These are phyloP conservation scores for Nymphaea thermarum DNA, from an alignment of 164 flowering plant species.

Conservation along the genomic window DNA sequence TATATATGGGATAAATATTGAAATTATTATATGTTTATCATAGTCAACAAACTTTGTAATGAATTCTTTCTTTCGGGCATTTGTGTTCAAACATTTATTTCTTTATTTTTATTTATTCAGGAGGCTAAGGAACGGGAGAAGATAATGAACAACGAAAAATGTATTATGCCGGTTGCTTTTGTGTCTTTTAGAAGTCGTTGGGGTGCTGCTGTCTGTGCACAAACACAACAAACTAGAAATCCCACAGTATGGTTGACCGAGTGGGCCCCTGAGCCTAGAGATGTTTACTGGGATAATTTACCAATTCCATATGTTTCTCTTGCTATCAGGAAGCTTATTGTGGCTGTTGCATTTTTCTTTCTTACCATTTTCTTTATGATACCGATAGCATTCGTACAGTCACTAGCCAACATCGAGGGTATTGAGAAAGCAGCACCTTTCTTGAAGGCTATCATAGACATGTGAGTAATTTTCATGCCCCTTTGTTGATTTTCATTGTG, in stretches of 20 bases:
- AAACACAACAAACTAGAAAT: conserved; percentile 79
- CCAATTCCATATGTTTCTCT: conserved; percentile 79
- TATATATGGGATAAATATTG: too few relatives aligned
- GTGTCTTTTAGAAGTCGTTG: conserved; percentile 83
- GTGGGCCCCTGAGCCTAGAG: conserved; percentile 94
- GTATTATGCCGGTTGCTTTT: conserved; percentile 80
- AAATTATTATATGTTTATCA: too few relatives aligned
- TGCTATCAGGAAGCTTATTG: conserved; percentile 50
- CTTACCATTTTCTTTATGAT: conserved; percentile 91
- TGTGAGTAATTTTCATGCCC: conserved; percentile 10
- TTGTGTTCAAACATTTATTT: background rate
- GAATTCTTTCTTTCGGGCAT: background rate
- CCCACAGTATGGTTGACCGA: conserved; percentile 88
- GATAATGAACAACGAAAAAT: conserved; percentile 32
- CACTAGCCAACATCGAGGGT: conserved; percentile 79
- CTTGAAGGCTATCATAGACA: conserved; percentile 40
- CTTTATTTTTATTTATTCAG: conserved; percentile 16
- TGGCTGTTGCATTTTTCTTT: conserved; percentile 70
- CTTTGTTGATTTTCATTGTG: background rate
- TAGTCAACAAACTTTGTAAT: too few relatives aligned
- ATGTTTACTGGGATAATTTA: conserved; percentile 76
- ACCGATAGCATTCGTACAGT: conserved; percentile 79
- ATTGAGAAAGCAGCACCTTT: conserved; percentile 63
- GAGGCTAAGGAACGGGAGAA: conserved; percentile 38
- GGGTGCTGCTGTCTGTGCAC: conserved; percentile 96